Evolutionary conservation across 202 grass and related monocot species (phyloP).

Genomic region (Panicum virgatum): DNA sequence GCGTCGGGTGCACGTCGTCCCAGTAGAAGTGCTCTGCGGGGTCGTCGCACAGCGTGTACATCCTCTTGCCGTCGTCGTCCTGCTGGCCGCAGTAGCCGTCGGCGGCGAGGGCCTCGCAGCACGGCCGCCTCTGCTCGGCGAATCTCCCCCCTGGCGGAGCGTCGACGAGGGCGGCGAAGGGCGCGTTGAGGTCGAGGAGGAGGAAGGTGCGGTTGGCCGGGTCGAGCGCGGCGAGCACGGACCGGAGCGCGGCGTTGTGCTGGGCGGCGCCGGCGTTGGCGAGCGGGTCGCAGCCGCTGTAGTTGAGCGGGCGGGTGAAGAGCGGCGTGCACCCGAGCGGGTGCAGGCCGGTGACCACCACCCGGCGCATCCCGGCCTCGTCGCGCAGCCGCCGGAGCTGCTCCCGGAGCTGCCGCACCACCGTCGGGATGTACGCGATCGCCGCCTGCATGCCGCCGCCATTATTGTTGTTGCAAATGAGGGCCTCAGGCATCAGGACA

Average conservation of each 20-base stretch:
- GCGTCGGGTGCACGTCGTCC: conserved; percentile 82
- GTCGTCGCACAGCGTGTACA: conserved; percentile 60
- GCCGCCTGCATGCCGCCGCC: conserved; percentile 51
- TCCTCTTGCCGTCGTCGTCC: conserved; percentile 51
- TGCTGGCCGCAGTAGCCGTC: conserved; percentile 65
- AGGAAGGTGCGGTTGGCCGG: conserved; percentile 49
- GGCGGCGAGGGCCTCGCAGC: conserved; percentile 56
- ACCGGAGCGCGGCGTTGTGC: conserved; percentile 59
- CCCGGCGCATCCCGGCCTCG: conserved; percentile 53
- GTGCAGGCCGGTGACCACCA: conserved; percentile 82
- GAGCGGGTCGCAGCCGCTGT: conserved; percentile 52
- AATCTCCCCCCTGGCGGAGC: conserved; percentile 3
- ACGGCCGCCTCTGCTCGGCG: conserved; percentile 48
- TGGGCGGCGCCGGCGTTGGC: conserved; percentile 45
- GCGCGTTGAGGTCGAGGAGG: conserved; percentile 64
- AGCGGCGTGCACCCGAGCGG: conserved; percentile 74
- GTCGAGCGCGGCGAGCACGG: conserved; percentile 52
- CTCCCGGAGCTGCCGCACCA: conserved; percentile 45
- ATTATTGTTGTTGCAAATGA: no score
- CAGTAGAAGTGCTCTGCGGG: conserved; percentile 66
- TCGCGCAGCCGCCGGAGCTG: conserved; percentile 55
- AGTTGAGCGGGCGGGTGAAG: conserved; percentile 55
- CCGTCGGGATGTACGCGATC: conserved; percentile 66
- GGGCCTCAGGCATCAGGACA: no score
- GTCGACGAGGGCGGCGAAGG: conserved; percentile 38